Evolutionary conservation across 228 moss, liverwort and hornwort species (phyloP).

Genomic region (Sphagnum magellanicum): DNA sequence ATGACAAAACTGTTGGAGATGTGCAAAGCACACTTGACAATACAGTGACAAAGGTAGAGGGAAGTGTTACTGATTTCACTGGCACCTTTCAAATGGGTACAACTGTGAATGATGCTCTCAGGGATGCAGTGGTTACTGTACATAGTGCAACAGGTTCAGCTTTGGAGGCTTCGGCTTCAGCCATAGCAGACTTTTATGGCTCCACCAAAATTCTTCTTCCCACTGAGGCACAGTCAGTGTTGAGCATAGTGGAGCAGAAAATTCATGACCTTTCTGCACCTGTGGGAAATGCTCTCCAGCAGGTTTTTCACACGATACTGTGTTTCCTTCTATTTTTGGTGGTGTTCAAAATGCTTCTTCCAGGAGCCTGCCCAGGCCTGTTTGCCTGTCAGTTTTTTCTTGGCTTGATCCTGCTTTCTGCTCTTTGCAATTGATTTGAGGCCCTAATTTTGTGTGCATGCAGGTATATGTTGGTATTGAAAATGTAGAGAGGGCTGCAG

Average conservation of each 20-base stretch:
- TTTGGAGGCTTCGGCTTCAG: conserved; percentile 40
- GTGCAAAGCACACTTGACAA: conserved; percentile 45
- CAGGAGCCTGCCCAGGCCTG: not conserved
- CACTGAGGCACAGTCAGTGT: conserved; percentile 37
- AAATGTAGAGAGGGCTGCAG: conserved; percentile 65
- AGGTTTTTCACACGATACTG: conserved; percentile 31
- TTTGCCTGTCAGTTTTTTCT: too few species aligned
- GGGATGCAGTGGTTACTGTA: conserved; percentile 57
- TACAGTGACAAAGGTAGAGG: conserved; percentile 31
- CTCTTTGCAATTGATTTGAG: too few species aligned
- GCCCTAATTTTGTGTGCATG: conserved; percentile 2
- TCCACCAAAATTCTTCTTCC: conserved; percentile 46
- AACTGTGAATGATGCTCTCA: conserved; percentile 75
- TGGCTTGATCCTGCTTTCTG: too few species aligned
- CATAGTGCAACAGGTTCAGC: conserved; percentile 46
- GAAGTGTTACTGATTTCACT: conserved; percentile 35
- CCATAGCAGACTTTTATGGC: conserved; percentile 42
- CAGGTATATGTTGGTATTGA: conserved; percentile 54
- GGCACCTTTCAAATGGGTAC: conserved; percentile 61
- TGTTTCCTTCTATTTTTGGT: not conserved
- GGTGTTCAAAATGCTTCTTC: not conserved
- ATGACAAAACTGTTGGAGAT: conserved; percentile 34
- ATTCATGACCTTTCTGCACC: conserved; percentile 49
- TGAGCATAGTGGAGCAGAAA: conserved; percentile 60
- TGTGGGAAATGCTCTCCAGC: conserved; percentile 52